Conservation (phyloP, 2,329 filamentous ascomycete genomes). For the Penicillium corylophilum region DNA sequence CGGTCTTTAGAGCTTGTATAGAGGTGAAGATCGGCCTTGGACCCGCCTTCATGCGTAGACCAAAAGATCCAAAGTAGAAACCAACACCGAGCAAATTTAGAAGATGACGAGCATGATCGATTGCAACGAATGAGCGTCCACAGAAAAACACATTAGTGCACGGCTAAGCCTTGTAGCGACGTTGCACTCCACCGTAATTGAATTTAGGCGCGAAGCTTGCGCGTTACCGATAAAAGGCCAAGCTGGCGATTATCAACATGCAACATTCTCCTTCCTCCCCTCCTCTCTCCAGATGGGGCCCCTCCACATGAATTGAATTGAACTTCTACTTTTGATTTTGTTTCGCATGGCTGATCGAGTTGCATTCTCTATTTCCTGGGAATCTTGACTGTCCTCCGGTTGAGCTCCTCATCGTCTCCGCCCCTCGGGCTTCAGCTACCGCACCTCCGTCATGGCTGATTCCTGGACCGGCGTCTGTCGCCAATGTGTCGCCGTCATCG, state of each 20-base stretch:
- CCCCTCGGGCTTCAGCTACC: slow-evolving; percentile 1
- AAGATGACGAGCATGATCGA: neutral
- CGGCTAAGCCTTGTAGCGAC: neutral
- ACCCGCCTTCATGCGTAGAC: neutral
- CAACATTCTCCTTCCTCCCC: slow-evolving; percentile 3
- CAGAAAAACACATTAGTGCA: slow-evolving; percentile 3
- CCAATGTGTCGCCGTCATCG: slow-evolving; percentile 32
- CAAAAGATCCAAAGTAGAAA: neutral
- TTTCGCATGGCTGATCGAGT: slow-evolving; percentile 19
- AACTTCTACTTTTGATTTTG: neutral
- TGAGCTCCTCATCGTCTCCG: slow-evolving; percentile 7
- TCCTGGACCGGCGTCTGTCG: slow-evolving; percentile 31
- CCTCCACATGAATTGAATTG: slow-evolving; percentile 4
- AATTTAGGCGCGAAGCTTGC: slow-evolving; percentile 17
- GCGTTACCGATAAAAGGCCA: slow-evolving; percentile 27
- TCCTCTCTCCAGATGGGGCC: slow-evolving; percentile 2
- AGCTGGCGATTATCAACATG: slow-evolving; percentile 24
- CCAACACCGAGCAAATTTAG: neutral
- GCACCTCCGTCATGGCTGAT: slow-evolving; percentile 26
- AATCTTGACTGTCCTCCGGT: slow-evolving; percentile 12
- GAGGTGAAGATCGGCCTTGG: neutral
- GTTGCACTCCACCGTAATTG: slow-evolving; percentile 12
- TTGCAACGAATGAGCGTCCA: slow-evolving; percentile 2
- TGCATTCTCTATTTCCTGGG: slow-evolving; percentile 10
- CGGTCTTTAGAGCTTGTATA: too few relatives aligned